Percentiles rank a stretch among this genome's conserved stretches.
phyloP scores from a whole-genome alignment of 1,284 basidiomycete genomes.

The Ceratobasidium sp. region DNA sequence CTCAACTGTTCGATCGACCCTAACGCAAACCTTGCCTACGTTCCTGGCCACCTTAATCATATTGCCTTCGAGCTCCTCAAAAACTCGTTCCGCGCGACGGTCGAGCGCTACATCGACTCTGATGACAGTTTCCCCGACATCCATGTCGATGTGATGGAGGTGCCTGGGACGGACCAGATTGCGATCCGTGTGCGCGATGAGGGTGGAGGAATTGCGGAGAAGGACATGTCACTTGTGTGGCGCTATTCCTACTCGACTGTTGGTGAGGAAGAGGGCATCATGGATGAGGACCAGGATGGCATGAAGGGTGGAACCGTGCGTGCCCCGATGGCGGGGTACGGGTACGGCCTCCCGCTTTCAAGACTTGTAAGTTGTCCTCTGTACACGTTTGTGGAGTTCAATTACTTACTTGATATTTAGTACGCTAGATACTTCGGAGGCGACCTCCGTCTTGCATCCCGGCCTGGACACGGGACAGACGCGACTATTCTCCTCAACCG shows the following conservation, averaged over 20 bases:
- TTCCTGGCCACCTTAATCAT: conserved; percentile 35
- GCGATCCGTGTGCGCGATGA: conserved; percentile 34
- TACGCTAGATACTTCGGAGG: conserved; percentile 46
- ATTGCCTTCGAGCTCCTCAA: conserved; percentile 41
- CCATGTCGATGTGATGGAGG: conserved; percentile 34
- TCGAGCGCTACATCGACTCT: conserved; percentile 14
- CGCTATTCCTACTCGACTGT: conserved; percentile 41
- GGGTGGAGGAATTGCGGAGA: conserved; percentile 33
- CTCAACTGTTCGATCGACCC: conserved; percentile 5
- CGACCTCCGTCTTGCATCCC: conserved; percentile 39
- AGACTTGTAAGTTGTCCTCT: conserved; percentile 33
- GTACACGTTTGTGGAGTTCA: background rate
- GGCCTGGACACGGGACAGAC: conserved; percentile 36
- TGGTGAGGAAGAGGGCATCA: conserved; percentile 18
- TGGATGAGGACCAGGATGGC: conserved; percentile 39
- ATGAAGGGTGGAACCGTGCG: conserved; percentile 42
- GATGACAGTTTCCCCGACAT: conserved; percentile 40
- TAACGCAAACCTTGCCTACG: conserved; percentile 21
- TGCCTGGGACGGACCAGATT: conserved; percentile 33
- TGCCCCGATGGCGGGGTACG: conserved; percentile 42
- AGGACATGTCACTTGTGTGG: conserved; percentile 40
- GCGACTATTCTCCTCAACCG: conserved; percentile 42
- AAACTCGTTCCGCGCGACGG: conserved; percentile 37
- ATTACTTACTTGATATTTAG: background rate
- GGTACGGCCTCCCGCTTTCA: conserved; percentile 40